phyloP scores from a whole-genome alignment of 768 basidiomycete genomes.

The Leccinum olivaceopallidum region DNA sequence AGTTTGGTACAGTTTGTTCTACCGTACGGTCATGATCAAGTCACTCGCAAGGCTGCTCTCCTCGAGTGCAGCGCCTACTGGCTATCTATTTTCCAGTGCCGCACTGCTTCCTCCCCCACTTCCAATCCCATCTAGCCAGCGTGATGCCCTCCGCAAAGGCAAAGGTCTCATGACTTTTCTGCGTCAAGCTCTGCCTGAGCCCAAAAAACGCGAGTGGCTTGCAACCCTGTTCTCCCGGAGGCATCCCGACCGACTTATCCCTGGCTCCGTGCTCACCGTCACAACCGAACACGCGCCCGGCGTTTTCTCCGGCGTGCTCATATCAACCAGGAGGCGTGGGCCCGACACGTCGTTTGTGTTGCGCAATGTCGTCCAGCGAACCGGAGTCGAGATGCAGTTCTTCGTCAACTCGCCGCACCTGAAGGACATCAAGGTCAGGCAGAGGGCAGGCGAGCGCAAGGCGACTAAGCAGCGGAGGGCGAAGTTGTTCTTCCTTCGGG shows the following conservation, averaged over 20 bases:
- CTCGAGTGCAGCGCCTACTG: conserved; percentile 12
- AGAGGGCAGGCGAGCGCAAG: conserved; percentile 48
- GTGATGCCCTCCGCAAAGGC: conserved; percentile 55
- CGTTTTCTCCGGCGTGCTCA: conserved; percentile 85
- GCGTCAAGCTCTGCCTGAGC: conserved; percentile 59
- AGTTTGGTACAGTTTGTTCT: conserved; percentile 15
- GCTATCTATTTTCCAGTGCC: conserved; percentile 74
- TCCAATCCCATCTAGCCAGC: conserved; percentile 35
- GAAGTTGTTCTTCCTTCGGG: conserved; percentile 80
- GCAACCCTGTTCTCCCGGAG: conserved; percentile 68
- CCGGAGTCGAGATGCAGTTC: conserved; percentile 92
- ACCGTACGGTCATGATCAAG: not conserved
- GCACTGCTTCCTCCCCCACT: conserved; percentile 55
- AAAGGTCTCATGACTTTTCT: conserved; percentile 81
- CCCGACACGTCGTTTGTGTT: conserved; percentile 86
- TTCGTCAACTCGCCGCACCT: conserved; percentile 84
- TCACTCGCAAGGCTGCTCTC: conserved; percentile 27
- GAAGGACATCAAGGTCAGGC: conserved; percentile 82
- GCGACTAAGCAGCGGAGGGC: conserved; percentile 67
- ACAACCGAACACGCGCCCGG: conserved; percentile 76
- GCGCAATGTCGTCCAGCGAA: conserved; percentile 87
- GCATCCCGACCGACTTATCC: conserved; percentile 64
- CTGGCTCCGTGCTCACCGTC: conserved; percentile 87
- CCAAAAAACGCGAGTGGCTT: conserved; percentile 70
- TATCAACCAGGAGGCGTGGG: conserved; percentile 80